Evolutionary conservation across 1,284 basidiomycete genomes (phyloP), one percentile per base, ranked within the genome.

Genomic region (Leccinum subatratum): DNA sequence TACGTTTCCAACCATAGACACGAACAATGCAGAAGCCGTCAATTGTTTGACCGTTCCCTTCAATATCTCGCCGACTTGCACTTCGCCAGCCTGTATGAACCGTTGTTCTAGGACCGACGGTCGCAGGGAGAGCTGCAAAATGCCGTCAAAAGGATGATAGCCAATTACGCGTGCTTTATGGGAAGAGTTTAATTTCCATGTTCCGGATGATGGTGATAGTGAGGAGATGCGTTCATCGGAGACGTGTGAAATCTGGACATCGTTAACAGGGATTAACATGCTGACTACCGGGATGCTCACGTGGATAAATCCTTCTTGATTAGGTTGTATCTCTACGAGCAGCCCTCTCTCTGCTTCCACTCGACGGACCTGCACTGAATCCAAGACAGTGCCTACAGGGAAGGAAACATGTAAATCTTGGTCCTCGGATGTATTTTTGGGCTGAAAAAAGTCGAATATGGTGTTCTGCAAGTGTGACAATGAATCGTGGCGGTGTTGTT

Each of bases 101-200:
- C 87, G 89, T 79, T 95, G 92, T 68, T 92, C 88, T 16, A 99
- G 82, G 14, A 98, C 81, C 6, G 92, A 93, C 18, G 88, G 83
- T 72, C 93, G 92, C 72, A 98, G 80, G 28, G 92, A 93, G 16
- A 99, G 83, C 72, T 96, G 91, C 20, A 99, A 80, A 57, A 96
- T 80, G 16, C 95, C 94, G 75, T 99, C 97, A 64, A 99, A 85
- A 1, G 86, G 83, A 72, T 94, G 92, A 77, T 93, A 90, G 0
- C 96, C 96, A 18, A 91, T 91, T 6, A 99, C 94, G 63, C 98
- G 91, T 4, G 94, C 96, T 65, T 86, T 83, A 76, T 99, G 96
- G 7, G 88, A 78, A 11, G 92, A 89, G 18, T 89, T 90, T 61
- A 87, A 73, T 77, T 90, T 92, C 90, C 91, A 97, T 57, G 89